phyloP scores from a whole-genome alignment of 2,329 filamentous ascomycete species.

The Didymella pomorum region DNA sequence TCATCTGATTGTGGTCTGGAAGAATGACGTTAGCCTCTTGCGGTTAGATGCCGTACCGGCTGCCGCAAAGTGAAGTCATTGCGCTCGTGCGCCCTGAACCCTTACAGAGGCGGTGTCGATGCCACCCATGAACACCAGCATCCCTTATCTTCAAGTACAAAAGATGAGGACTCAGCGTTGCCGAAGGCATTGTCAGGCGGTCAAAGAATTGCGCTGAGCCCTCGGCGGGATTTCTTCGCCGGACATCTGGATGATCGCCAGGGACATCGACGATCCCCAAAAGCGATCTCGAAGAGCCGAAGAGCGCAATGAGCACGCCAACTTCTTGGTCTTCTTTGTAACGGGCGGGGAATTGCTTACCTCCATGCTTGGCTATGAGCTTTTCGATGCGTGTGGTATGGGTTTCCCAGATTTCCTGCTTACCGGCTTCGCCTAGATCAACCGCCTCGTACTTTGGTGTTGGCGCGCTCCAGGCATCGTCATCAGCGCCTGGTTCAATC shows the following conservation, averaged over 20 bases:
- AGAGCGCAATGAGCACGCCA: conserved; percentile 17
- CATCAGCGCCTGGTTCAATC: conserved; percentile 21
- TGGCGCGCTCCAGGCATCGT: conserved; percentile 20
- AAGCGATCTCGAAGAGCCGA: conserved; percentile 16
- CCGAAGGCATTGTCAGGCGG: background rate
- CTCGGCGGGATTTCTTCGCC: background rate
- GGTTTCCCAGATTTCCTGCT: conserved; percentile 42
- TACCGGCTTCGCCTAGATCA: conserved; percentile 47
- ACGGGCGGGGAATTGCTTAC: conserved; percentile 34
- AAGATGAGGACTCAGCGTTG: background rate
- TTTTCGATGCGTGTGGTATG: conserved; percentile 41
- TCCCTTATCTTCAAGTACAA: conserved; percentile 1
- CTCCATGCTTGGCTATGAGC: conserved; percentile 49
- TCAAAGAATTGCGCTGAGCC: background rate
- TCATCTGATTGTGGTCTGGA: conserved; percentile 40
- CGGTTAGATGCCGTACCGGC: conserved; percentile 21
- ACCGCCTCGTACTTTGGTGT: conserved; percentile 28
- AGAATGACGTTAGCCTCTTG: conserved; percentile 21
- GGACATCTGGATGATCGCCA: conserved; percentile 12
- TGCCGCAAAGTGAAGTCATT: conserved; percentile 21
- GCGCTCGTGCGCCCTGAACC: conserved; percentile 13
- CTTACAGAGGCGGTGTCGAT: conserved; percentile 14
- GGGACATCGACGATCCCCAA: conserved; percentile 14
- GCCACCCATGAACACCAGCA: conserved; percentile 5
- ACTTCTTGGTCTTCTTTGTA: conserved; percentile 17